These are phyloP conservation scores for Trypanosoma boissoni DNA, from an alignment of 208 protist species.

Conservation along the genomic window DNA sequence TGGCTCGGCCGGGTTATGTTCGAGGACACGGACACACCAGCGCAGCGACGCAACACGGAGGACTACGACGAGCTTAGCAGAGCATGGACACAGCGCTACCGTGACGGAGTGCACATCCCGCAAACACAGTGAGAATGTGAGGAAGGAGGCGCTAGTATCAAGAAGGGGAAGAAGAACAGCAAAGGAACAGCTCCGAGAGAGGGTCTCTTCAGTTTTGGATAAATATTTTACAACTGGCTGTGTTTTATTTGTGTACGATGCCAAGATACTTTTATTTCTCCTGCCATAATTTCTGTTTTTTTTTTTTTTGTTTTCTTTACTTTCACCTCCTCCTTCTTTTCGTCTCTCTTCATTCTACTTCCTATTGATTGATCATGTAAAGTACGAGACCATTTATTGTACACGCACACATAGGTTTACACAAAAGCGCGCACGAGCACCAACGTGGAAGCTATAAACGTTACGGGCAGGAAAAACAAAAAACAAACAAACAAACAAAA, in stretches of 20 bases:
- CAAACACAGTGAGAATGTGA: not conserved
- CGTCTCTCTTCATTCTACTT: no score
- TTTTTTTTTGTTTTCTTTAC: not conserved
- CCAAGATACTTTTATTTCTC: constrained; percentile 2
- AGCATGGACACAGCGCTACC: constrained; percentile 78
- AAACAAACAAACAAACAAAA: not conserved
- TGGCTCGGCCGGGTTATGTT: constrained; percentile 90
- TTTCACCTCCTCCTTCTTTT: no score
- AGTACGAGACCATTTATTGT: no score
- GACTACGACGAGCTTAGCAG: constrained; percentile 67
- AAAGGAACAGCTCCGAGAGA: no score
- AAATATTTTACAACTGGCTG: not conserved
- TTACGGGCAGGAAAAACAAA: not conserved
- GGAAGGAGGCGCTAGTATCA: not conserved
- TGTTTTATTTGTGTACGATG: not conserved
- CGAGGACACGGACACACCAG: constrained; percentile 55
- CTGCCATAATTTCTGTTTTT: constrained; percentile 8
- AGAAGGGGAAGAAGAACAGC: constrained; percentile 3
- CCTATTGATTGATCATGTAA: no score
- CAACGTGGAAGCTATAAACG: no score
- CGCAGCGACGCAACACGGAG: constrained; percentile 30
- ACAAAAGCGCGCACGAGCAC: no score
- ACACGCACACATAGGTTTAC: no score
- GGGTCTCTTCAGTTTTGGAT: no score
- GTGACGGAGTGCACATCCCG: constrained; percentile 15